Evolutionary conservation across 139 green algal species (phyloP).

Genomic region (Microglena sp.): DNA sequence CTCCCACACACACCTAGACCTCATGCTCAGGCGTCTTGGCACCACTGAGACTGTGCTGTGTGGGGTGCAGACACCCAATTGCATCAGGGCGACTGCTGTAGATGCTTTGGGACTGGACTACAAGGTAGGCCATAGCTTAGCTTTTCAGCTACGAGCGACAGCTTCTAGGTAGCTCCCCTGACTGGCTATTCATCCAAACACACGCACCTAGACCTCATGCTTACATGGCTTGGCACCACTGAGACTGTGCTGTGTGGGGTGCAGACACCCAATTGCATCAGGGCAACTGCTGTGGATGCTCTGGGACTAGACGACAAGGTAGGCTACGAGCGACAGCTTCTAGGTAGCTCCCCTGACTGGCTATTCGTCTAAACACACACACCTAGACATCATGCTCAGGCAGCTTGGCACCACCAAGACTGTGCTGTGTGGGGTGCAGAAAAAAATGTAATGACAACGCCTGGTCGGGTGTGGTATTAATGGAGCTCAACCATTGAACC

Average conservation of each 20-base stretch:
- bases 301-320: conserved; percentile 52
- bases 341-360: no score
- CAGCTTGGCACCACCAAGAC: conserved; percentile 12
- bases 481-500: conserved; percentile 9
- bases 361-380: no score
- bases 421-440: conserved; percentile 35
- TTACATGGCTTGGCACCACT: conserved; percentile 16
- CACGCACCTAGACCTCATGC: no score
- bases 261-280: conserved; percentile 75
- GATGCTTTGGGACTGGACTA: conserved; percentile 64
- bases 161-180: no score
- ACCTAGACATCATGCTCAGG: no score
- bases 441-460: no score
- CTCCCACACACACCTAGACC: conserved; percentile 49
- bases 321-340: no score
- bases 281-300: conserved; percentile 60
- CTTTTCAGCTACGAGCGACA: no score
- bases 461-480: no score
- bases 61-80: conserved; percentile 75
- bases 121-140: no score
- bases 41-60: conserved; percentile 18
- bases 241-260: conserved; percentile 35
- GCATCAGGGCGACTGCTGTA: conserved; percentile 61
- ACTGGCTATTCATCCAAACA: no score
- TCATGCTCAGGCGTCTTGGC: conserved; percentile 38